Percentiles rank a stretch among this genome's conserved stretches.
Evolutionary conservation across 495 filamentous ascomycete species (phyloP).

Genomic region (Talaromyces stipitatus): DNA sequence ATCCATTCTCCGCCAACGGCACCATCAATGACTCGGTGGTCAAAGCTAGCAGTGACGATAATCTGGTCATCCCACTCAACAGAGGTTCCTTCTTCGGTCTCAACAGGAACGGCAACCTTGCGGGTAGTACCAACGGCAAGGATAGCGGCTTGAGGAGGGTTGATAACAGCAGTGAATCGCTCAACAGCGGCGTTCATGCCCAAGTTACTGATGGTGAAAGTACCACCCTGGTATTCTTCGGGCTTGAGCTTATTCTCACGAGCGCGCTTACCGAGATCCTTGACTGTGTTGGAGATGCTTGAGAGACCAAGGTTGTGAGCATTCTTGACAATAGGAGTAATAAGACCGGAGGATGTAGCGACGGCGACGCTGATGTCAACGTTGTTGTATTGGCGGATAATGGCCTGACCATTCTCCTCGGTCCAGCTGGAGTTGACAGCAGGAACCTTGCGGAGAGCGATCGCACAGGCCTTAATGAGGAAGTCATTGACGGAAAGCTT

Average conservation of each 20-base stretch:
- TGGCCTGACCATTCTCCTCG: slow-evolving; percentile 60
- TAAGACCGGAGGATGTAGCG: slow-evolving; percentile 86
- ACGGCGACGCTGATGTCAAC: slow-evolving; percentile 94
- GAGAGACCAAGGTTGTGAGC: slow-evolving; percentile 78
- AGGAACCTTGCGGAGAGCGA: slow-evolving; percentile 87
- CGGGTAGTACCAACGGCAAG: slow-evolving; percentile 88
- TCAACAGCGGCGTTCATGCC: slow-evolving; percentile 97
- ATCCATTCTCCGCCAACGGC: slow-evolving; percentile 98
- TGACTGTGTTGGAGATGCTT: slow-evolving; percentile 79
- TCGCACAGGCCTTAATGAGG: slow-evolving; percentile 89
- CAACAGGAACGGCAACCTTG: slow-evolving; percentile 86
- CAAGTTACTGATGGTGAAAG: slow-evolving; percentile 99
- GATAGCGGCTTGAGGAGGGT: slow-evolving; percentile 95
- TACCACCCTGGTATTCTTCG: slow-evolving; percentile 98
- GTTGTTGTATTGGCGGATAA: slow-evolving; percentile 85
- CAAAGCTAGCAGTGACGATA: slow-evolving; percentile 86
- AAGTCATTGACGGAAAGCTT: slow-evolving; percentile 99
- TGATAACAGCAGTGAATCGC: slow-evolving; percentile 98
- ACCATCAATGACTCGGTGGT: slow-evolving; percentile 92
- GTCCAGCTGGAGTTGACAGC: slow-evolving; percentile 94
- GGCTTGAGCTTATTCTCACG: slow-evolving; percentile 98
- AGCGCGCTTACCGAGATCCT: slow-evolving; percentile 93
- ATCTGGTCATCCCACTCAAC: slow-evolving; percentile 98
- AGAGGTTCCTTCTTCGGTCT: slow-evolving; percentile 71
- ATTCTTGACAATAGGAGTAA: slow-evolving; percentile 92